These are phyloP conservation scores for Pythium oligandrum DNA, from an alignment of 352 stramenopile species.

Conservation along the genomic window DNA sequence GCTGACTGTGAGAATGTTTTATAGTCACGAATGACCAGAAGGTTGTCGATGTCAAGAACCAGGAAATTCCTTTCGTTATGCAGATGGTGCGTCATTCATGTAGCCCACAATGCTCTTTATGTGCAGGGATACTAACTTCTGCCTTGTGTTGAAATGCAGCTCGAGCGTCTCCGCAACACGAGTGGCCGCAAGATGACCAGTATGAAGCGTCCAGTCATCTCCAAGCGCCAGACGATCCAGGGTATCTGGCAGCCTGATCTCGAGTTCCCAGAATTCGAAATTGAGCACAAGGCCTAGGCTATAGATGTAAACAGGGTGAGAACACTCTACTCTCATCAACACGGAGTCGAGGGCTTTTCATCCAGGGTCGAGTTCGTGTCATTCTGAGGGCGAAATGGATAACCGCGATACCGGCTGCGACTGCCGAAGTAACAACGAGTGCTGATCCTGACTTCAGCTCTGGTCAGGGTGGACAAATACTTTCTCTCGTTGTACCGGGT, in stretches of 20 bases:
- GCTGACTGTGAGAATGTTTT: background rate
- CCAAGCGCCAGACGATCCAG: constrained; percentile 77
- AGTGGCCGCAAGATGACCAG: constrained; percentile 86
- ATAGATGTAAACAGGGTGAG: background rate
- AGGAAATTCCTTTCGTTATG: constrained; percentile 79
- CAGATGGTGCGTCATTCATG: constrained; percentile 45
- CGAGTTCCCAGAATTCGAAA: constrained; percentile 82
- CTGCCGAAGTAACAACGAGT: too few species aligned
- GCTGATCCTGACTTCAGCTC: too few species aligned
- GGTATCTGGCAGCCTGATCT: constrained; percentile 87
- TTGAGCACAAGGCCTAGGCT: constrained; percentile 42
- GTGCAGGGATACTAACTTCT: too few species aligned
- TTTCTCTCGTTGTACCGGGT: too few species aligned
- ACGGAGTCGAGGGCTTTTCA: too few species aligned
- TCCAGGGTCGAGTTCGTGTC: too few species aligned
- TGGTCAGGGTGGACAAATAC: too few species aligned
- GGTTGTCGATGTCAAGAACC: constrained; percentile 87
- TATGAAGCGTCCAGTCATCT: constrained; percentile 82
- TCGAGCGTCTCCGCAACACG: constrained; percentile 80
- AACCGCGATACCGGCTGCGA: too few species aligned
- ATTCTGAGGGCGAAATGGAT: too few species aligned
- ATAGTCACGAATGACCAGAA: constrained; percentile 78
- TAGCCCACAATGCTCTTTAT: too few species aligned
- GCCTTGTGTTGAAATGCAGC: constrained; percentile 20
- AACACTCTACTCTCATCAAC: too few species aligned